phyloP scores from a whole-genome alignment of 441 rosid species.

The Manihot esculenta region DNA sequence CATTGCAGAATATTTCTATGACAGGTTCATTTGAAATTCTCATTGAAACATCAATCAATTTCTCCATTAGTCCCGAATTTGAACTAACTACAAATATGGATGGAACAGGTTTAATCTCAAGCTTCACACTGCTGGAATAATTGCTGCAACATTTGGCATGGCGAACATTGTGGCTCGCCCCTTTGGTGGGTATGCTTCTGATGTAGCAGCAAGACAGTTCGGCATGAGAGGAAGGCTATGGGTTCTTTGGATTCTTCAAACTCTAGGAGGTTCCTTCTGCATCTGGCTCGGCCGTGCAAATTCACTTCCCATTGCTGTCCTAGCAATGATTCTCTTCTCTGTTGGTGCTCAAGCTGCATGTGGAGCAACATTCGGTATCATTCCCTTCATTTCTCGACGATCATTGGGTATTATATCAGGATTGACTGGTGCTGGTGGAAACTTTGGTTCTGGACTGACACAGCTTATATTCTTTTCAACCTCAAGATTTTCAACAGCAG shows the following conservation, averaged over 20 bases:
- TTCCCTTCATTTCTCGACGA: conserved; percentile 73
- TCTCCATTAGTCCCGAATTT: too few species aligned
- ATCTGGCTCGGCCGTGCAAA: conserved; percentile 73
- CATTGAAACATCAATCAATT: too few species aligned
- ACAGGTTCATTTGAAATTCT: conserved; percentile 36
- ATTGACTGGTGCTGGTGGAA: conserved; percentile 79
- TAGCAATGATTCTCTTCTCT: conserved; percentile 74
- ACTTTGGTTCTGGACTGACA: conserved; percentile 75
- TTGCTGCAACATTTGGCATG: conserved; percentile 79
- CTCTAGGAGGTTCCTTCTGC: conserved; percentile 70
- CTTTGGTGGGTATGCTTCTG: conserved; percentile 70
- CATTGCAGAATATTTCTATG: conserved; percentile 74
- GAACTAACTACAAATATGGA: too few species aligned
- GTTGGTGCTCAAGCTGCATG: conserved; percentile 85
- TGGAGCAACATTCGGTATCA: conserved; percentile 74
- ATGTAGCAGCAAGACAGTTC: conserved; percentile 46
- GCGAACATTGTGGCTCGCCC: conserved; percentile 74
- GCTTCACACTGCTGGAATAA: conserved; percentile 67
- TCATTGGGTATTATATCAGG: conserved; percentile 77
- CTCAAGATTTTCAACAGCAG: conserved; percentile 47
- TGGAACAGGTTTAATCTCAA: conserved; percentile 56
- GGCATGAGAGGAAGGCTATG: conserved; percentile 90
- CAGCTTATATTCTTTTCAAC: conserved; percentile 65
- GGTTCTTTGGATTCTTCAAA: conserved; percentile 70
- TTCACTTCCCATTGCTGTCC: conserved; percentile 54